Evolutionary conservation across 2,329 filamentous ascomycete species (phyloP).

Genomic region (Endothia cerciana): DNA sequence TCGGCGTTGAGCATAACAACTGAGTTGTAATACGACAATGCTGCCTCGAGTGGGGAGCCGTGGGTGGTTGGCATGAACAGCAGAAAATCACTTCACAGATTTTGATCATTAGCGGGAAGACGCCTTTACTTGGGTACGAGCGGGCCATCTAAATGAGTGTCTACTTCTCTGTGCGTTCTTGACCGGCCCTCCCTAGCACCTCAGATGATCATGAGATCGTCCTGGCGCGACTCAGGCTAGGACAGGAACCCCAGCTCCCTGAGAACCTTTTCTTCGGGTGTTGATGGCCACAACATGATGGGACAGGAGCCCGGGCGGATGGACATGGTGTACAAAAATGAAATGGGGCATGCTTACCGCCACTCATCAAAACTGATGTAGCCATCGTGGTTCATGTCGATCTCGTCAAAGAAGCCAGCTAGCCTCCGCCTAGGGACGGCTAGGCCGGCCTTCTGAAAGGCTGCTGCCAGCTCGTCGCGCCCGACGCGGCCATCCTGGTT

Average conservation of each 20-base stretch:
- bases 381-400: slow-evolving; percentile 88
- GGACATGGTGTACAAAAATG: slow-evolving; percentile 10
- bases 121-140: neutral
- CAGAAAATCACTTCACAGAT: slow-evolving; percentile 75
- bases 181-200: neutral
- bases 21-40: slow-evolving; percentile 89
- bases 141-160: neutral
- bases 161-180: neutral
- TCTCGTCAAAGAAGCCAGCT: slow-evolving; percentile 83
- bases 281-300: neutral
- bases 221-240: neutral
- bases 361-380: slow-evolving; percentile 92
- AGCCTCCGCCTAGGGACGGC: slow-evolving; percentile 77
- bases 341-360: slow-evolving; percentile 69
- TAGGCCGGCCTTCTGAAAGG: slow-evolving; percentile 79
- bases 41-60: slow-evolving; percentile 73
- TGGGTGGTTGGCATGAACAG: slow-evolving; percentile 76
- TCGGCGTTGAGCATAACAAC: slow-evolving; percentile 89
- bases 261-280: neutral
- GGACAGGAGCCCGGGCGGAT: neutral
- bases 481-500: slow-evolving; percentile 86
- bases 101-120: slow-evolving; percentile 8
- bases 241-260: neutral
- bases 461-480: slow-evolving; percentile 78
- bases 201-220: neutral